phyloP scores from a whole-genome alignment of 192 early-diverging fungal species.

The Coemansia sp. region DNA sequence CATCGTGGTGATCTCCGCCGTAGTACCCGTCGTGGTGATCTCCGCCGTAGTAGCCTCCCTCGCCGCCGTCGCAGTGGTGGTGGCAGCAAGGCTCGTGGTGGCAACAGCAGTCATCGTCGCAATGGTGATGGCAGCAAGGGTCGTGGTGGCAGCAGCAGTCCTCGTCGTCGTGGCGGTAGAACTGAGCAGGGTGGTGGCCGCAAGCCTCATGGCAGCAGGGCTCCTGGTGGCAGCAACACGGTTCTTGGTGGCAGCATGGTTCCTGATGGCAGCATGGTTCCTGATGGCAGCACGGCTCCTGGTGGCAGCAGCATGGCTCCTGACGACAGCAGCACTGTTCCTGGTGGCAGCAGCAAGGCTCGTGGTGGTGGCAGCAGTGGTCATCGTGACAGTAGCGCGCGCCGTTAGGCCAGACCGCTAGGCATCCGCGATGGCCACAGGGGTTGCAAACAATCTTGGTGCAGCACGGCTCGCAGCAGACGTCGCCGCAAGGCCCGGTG shows the following conservation, averaged over 20 bases:
- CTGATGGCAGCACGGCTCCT: slow-evolving; percentile 9
- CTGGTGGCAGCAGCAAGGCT: slow-evolving; percentile 12
- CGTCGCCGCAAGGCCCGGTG: slow-evolving; percentile 54
- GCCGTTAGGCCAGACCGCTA: slow-evolving; percentile 44
- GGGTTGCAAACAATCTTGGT: slow-evolving; percentile 56
- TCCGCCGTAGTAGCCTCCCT: slow-evolving; percentile 22
- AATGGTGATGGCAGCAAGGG: slow-evolving; percentile 12
- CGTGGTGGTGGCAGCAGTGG: slow-evolving; percentile 17
- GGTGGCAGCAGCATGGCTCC: not conserved
- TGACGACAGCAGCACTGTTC: not conserved
- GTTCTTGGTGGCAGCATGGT: not conserved
- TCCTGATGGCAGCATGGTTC: not conserved
- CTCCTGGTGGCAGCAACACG: slow-evolving; percentile 4
- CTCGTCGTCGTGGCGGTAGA: slow-evolving; percentile 18
- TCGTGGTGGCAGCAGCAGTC: slow-evolving; percentile 8
- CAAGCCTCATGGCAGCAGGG: not conserved
- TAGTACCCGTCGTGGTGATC: slow-evolving; percentile 28
- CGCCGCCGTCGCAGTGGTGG: slow-evolving; percentile 28
- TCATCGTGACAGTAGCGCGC: slow-evolving; percentile 31
- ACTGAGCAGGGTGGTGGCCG: slow-evolving; percentile 15
- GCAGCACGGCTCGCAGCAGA: slow-evolving; percentile 54
- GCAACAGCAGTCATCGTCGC: slow-evolving; percentile 21
- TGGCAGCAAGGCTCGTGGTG: slow-evolving; percentile 23
- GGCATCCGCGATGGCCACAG: slow-evolving; percentile 26
- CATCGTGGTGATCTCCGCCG: slow-evolving; percentile 30